phyloP scores from a whole-genome alignment of 805 yeast species.

The Cyberlindnera mrakii region DNA sequence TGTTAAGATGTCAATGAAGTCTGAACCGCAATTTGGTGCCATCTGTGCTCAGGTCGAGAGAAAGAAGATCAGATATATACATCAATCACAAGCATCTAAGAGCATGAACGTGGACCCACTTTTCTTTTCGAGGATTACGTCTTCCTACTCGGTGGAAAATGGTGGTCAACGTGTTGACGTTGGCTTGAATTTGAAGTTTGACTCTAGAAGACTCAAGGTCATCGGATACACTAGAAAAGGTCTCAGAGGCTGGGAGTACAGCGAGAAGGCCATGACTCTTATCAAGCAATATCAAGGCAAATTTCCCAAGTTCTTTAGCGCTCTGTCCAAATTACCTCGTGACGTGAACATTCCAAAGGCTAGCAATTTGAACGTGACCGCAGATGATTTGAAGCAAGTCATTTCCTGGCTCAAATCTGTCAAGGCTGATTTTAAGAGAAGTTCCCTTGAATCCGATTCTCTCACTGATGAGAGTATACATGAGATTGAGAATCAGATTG shows the following conservation, averaged over 20 bases:
- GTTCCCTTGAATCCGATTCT: constrained; percentile 72
- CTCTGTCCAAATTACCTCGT: constrained; percentile 28
- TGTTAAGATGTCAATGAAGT: constrained; percentile 35
- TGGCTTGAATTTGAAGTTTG: constrained; percentile 83
- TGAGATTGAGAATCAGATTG: constrained; percentile 59
- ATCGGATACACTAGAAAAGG: constrained; percentile 75
- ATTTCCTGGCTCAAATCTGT: constrained; percentile 41
- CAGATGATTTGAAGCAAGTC: constrained; percentile 25
- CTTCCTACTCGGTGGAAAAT: constrained; percentile 58
- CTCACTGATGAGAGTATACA: constrained; percentile 59
- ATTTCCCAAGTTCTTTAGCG: constrained; percentile 57
- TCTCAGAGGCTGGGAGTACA: constrained; percentile 74
- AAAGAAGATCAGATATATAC: constrained; percentile 49
- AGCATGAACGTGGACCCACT: constrained; percentile 51
- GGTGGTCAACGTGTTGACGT: constrained; percentile 53
- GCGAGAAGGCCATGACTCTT: constrained; percentile 64
- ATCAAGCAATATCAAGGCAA: constrained; percentile 51
- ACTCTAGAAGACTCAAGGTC: constrained; percentile 72
- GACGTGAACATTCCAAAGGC: constrained; percentile 31
- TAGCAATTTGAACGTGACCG: constrained; percentile 21
- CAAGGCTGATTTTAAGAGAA: constrained; percentile 51
- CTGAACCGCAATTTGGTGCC: constrained; percentile 64
- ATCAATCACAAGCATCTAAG: constrained; percentile 60
- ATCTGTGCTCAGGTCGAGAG: constrained; percentile 53
- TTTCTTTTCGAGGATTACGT: constrained; percentile 71